Conservation (phyloP, 495 filamentous ascomycete species). For the Aspergillus coremiiformis region DNA sequence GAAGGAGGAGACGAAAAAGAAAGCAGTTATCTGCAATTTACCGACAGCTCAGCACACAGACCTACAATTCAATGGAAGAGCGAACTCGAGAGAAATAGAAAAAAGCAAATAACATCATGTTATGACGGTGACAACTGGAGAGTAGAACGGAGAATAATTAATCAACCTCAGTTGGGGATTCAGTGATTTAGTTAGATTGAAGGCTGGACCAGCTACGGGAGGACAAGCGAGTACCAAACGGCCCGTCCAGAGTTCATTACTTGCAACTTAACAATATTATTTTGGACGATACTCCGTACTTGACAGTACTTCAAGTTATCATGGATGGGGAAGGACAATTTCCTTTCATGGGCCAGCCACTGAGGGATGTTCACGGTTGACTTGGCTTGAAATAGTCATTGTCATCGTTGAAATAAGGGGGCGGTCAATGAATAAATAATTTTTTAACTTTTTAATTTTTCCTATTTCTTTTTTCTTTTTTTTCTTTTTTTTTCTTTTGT, state of each 20-base stretch:
- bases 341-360: background rate
- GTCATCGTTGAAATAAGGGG: background rate
- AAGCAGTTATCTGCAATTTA: slow-evolving; percentile 13
- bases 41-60: slow-evolving; percentile 23
- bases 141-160: background rate
- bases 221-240: slow-evolving; percentile 18
- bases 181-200: slow-evolving; percentile 12
- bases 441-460: background rate
- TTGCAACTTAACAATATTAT: slow-evolving; percentile 1
- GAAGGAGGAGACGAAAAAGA: background rate
- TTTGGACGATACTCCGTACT: background rate
- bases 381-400: background rate
- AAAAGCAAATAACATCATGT: background rate
- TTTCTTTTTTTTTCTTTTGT: background rate
- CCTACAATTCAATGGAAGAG: slow-evolving; percentile 6
- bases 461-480: background rate
- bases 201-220: slow-evolving; percentile 15
- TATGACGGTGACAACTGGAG: background rate
- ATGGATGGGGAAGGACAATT: background rate
- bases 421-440: background rate
- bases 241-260: slow-evolving; percentile 3
- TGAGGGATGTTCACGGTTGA: too few species aligned
- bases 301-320: background rate
- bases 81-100: background rate
- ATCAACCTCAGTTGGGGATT: background rate